phyloP scores from a whole-genome alignment of 108 stramenopile species.

The Epithemia pelagica region DNA sequence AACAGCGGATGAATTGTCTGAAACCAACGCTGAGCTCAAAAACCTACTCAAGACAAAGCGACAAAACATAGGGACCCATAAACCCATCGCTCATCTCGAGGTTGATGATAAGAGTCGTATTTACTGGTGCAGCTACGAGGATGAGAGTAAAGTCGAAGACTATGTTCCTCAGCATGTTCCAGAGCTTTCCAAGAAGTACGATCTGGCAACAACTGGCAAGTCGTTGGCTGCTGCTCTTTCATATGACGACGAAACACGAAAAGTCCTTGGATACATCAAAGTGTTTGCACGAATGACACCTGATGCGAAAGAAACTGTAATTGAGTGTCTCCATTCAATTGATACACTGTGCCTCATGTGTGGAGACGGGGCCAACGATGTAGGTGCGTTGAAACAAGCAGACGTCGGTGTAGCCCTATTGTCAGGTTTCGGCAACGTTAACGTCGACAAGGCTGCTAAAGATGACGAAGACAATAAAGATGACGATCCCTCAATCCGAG shows the following conservation, averaged over 20 bases:
- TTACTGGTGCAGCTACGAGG: constrained; percentile 85
- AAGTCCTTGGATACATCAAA: constrained; percentile 72
- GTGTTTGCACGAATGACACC: constrained; percentile 97
- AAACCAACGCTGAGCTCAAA: constrained; percentile 55
- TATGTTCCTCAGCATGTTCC: constrained; percentile 60
- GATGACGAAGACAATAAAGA: constrained; percentile 57
- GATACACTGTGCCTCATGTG: constrained; percentile 90
- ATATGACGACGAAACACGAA: constrained; percentile 55
- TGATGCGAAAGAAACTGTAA: constrained; percentile 93
- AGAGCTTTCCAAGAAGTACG: constrained; percentile 52
- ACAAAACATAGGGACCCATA: constrained; percentile 19
- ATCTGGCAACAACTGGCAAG: constrained; percentile 83
- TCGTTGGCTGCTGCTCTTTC: constrained; percentile 70
- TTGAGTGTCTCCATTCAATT: constrained; percentile 79
- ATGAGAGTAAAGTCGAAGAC: constrained; percentile 41
- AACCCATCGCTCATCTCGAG: constrained; percentile 76
- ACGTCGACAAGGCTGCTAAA: constrained; percentile 38
- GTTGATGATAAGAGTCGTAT: constrained; percentile 36
- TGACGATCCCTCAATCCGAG: constrained; percentile 21
- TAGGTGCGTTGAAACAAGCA: constrained; percentile 80
- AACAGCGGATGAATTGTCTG: constrained; percentile 13
- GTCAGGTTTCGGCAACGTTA: constrained; percentile 91
- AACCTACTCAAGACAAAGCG: constrained; percentile 38
- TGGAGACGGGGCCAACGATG: constrained; percentile 97
- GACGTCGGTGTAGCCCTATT: constrained; percentile 92